A percentile compares a stretch with the other conserved stretches of the same genome.
Evolutionary conservation across 495 filamentous ascomycete genomes (phyloP).

Genomic region (Sordaria brevicollis): DNA sequence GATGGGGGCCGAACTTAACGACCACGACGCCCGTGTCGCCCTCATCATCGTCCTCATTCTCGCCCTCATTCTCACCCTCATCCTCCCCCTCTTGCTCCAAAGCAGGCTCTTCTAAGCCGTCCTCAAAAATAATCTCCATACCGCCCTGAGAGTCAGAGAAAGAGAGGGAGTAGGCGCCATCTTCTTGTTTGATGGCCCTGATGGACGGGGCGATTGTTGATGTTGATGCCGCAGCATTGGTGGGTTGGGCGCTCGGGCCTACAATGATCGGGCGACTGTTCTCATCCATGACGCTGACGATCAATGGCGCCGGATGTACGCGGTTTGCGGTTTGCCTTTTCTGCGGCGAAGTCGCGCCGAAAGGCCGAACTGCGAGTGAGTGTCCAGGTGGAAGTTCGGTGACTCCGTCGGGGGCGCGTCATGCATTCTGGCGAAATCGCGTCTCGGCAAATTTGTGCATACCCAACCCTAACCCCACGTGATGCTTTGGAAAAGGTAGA

Average conservation of each 20-base stretch:
- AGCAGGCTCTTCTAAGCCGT: neutral
- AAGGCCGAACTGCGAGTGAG: neutral
- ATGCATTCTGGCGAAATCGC: neutral
- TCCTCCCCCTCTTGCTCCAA: neutral
- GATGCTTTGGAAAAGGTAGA: neutral
- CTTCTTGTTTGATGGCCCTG: neutral
- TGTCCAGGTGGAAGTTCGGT: neutral
- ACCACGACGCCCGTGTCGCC: neutral
- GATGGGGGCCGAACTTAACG: neutral
- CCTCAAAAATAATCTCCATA: neutral
- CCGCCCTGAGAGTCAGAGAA: neutral
- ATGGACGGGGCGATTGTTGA: neutral
- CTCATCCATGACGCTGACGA: neutral
- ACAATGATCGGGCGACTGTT: neutral
- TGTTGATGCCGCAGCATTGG: neutral
- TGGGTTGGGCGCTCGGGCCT: neutral
- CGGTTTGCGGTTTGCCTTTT: neutral
- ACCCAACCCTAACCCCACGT: neutral
- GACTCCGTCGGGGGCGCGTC: no score
- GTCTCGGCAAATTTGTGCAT: neutral
- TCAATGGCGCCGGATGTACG: neutral
- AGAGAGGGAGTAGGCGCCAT: neutral
- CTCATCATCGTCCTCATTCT: neutral
- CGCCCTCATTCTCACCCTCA: conserved; percentile 1
- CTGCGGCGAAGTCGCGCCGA: neutral